Conservation (phyloP, 108 stramenopile species). For the Asterionellopsis glacialis region DNA sequence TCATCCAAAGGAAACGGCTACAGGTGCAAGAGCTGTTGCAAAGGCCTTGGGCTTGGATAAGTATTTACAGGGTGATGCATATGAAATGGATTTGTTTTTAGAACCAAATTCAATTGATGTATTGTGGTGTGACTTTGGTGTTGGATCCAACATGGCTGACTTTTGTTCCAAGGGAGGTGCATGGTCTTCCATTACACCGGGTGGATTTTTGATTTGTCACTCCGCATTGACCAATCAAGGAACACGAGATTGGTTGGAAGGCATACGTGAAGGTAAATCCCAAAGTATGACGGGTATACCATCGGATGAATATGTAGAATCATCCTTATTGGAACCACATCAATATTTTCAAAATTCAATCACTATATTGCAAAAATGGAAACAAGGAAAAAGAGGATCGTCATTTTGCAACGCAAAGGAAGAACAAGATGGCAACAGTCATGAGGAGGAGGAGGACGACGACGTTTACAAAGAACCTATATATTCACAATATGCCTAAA, state of each 20-base stretch:
- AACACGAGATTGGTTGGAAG: no score
- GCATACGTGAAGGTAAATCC: no score
- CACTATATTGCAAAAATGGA: no score
- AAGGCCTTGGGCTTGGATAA: conserved; percentile 54
- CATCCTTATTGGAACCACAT: no score
- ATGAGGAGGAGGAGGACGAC: no score
- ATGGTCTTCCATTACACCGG: conserved; percentile 63
- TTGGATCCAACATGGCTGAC: conserved; percentile 65
- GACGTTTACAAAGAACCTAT: no score
- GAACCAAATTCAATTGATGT: conserved; percentile 54
- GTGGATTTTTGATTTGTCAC: conserved; percentile 74
- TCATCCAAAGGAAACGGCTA: conserved; percentile 79
- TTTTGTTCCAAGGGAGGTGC: conserved; percentile 41
- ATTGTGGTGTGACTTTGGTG: conserved; percentile 88
- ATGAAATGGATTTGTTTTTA: conserved; percentile 32
- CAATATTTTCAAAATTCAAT: no score
- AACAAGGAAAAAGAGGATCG: no score
- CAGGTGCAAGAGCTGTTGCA: conserved; percentile 56
- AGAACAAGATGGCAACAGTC: no score
- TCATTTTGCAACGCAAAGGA: no score
- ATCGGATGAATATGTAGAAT: conserved; percentile 4
- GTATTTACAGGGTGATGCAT: conserved; percentile 73
- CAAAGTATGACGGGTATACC: no score
- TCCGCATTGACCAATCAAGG: conserved; percentile 28
- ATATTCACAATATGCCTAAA: no score